These are phyloP conservation scores for Metrosideros polymorpha DNA, from an alignment of 441 rosid species.

Conservation along the genomic window DNA sequence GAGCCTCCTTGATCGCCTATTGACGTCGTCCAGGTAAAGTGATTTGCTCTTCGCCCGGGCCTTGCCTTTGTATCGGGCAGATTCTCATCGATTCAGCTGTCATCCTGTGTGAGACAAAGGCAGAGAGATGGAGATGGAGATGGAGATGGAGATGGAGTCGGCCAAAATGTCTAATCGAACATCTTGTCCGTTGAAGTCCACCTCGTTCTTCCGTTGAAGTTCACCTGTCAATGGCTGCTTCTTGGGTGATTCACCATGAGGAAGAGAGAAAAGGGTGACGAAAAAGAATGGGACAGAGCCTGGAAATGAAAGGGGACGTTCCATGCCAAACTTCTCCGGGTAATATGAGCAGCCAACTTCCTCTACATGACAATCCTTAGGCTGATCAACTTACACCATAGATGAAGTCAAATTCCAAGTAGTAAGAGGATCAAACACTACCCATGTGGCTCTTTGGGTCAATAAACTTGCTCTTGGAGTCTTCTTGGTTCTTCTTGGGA, in stretches of 20 bases:
- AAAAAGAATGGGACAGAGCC: neutral
- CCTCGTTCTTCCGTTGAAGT: no score
- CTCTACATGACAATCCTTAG: neutral
- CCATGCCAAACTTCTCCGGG: no score
- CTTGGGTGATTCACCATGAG: no score
- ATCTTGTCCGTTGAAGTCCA: no score
- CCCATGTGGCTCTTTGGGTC: neutral
- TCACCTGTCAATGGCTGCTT: no score
- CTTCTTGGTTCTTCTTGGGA: neutral
- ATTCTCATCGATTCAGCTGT: neutral
- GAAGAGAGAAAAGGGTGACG: no score
- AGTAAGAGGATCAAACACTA: neutral
- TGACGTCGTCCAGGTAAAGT: conserved; percentile 32
- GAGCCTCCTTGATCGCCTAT: conserved; percentile 4
- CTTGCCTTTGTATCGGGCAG: rapidly evolving
- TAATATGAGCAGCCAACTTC: neutral
- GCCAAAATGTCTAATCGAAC: no score
- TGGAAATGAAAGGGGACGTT: no score
- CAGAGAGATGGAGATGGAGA: neutral
- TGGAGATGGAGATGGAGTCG: neutral
- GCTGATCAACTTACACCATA: neutral
- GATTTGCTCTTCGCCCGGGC: rapidly evolving
- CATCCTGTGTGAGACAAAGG: neutral
- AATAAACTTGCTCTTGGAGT: neutral
- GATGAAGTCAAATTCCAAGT: neutral